A percentile compares a stretch with the other conserved stretches of the same genome.
Evolutionary conservation across 1,284 basidiomycete genomes (phyloP).

Genomic region (Anthracocystis panici-leucophaei): DNA sequence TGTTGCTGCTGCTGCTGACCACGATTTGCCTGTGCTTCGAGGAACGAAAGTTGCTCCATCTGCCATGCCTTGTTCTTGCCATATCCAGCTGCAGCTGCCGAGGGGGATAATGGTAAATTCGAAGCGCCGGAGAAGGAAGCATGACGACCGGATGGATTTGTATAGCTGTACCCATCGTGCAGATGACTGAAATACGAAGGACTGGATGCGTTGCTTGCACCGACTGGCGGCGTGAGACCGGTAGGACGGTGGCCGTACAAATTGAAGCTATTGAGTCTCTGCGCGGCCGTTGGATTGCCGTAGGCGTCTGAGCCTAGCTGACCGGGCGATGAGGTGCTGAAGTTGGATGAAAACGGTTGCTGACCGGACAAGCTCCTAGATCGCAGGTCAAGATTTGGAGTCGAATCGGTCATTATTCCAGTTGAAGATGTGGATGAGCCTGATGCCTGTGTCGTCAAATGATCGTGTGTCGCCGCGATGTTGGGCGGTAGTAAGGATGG

Average conservation of each 20-base stretch:
- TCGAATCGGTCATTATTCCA: slow-evolving; percentile 3
- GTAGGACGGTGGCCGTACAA: slow-evolving; percentile 34
- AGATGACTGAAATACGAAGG: slow-evolving; percentile 23
- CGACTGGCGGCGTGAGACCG: slow-evolving; percentile 27
- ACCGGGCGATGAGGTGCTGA: slow-evolving; percentile 16
- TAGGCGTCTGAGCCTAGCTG: slow-evolving; percentile 5
- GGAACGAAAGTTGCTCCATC: slow-evolving; percentile 57
- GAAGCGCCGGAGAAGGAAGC: slow-evolving; percentile 30
- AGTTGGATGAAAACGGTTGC: slow-evolving; percentile 9
- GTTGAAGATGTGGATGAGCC: slow-evolving; percentile 4
- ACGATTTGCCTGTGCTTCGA: slow-evolving; percentile 48
- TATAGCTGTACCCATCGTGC: slow-evolving; percentile 14
- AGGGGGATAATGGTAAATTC: slow-evolving; percentile 8
- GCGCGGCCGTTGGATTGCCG: slow-evolving; percentile 11
- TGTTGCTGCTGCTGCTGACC: slow-evolving; percentile 31
- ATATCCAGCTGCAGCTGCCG: slow-evolving; percentile 43
- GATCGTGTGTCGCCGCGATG: slow-evolving; percentile 41
- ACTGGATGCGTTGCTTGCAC: slow-evolving; percentile 11
- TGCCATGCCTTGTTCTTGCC: slow-evolving; percentile 60
- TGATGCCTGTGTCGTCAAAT: slow-evolving; percentile 10
- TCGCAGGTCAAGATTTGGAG: slow-evolving; percentile 18
- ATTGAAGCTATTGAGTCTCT: slow-evolving; percentile 40
- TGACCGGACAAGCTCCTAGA: slow-evolving; percentile 23
- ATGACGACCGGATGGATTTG: slow-evolving; percentile 23
- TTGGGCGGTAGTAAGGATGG: slow-evolving; percentile 54